phyloP scores from a whole-genome alignment of 192 early-diverging fungal genomes.

The Allomyces arbusculus region DNA sequence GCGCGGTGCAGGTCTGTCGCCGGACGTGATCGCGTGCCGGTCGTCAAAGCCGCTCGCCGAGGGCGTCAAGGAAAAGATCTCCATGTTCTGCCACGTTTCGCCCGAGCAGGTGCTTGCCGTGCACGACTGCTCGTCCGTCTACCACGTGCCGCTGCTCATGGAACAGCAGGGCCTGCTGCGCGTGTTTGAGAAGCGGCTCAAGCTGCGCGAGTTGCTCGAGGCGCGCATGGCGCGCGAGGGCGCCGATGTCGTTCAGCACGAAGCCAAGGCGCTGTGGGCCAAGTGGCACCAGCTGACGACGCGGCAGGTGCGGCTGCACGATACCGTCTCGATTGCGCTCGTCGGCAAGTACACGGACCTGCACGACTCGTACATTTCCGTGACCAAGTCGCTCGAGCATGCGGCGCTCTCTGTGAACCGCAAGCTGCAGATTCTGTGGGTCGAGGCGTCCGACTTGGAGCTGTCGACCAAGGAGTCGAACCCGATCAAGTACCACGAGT shows the following conservation, averaged over 20 bases:
- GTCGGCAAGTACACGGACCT: slow-evolving; percentile 95
- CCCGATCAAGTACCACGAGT: slow-evolving; percentile 86
- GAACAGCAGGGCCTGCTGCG: slow-evolving; percentile 68
- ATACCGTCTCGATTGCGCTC: slow-evolving; percentile 67
- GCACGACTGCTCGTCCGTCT: slow-evolving; percentile 87
- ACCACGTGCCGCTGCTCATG: slow-evolving; percentile 87
- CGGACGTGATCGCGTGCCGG: slow-evolving; percentile 94
- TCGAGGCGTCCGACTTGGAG: slow-evolving; percentile 88
- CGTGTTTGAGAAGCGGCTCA: slow-evolving; percentile 59
- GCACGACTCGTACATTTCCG: slow-evolving; percentile 92
- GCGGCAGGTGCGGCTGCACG: slow-evolving; percentile 54
- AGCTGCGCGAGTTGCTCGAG: slow-evolving; percentile 22
- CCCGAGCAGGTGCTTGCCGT: slow-evolving; percentile 81
- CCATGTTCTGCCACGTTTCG: slow-evolving; percentile 98
- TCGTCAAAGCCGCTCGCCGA: slow-evolving; percentile 61
- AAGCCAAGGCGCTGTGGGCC: slow-evolving; percentile 26
- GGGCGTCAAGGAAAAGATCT: slow-evolving; percentile 74
- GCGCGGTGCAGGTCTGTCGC: slow-evolving; percentile 79
- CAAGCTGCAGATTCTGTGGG: slow-evolving; percentile 70
- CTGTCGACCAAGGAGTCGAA: slow-evolving; percentile 41
- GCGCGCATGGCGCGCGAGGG: not conserved
- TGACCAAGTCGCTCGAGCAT: slow-evolving; percentile 90
- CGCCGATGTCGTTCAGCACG: not conserved
- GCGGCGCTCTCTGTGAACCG: slow-evolving; percentile 67
- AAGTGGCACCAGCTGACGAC: slow-evolving; percentile 71